Conservation (phyloP, 345 rosid genomes). For the Melaleuca alternifolia region DNA sequence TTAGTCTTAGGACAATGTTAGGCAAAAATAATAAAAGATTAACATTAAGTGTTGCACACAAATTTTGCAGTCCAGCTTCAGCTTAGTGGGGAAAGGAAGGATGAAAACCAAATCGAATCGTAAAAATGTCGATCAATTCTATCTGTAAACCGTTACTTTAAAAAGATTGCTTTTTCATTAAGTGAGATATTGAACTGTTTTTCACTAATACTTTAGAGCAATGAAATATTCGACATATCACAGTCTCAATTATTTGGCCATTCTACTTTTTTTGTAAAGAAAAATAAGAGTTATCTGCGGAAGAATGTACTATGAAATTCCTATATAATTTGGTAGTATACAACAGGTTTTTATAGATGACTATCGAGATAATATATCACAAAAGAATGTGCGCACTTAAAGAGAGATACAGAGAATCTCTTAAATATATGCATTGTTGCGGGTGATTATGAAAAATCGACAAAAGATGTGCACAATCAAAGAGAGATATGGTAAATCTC, state of each 20-base stretch:
- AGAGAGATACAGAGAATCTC: neutral
- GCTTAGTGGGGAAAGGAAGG: neutral
- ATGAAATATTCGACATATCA: neutral
- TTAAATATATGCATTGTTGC: neutral
- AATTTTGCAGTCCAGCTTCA: neutral
- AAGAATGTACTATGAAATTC: neutral
- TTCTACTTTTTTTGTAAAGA: neutral
- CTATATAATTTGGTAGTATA: too few species aligned
- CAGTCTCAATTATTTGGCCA: neutral
- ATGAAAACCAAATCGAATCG: neutral
- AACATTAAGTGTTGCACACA: neutral
- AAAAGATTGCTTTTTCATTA: neutral
- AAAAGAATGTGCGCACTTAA: neutral
- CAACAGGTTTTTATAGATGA: neutral
- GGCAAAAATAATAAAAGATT: too few species aligned
- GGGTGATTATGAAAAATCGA: neutral
- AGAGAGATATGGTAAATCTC: neutral
- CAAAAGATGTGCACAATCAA: too few species aligned
- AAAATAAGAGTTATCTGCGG: rapidly evolving
- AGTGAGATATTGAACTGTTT: neutral
- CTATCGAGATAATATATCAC: neutral
- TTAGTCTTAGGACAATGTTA: neutral
- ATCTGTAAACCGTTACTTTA: neutral
- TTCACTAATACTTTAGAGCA: neutral
- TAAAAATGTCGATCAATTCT: neutral